A percentile compares a stretch with the other conserved stretches of the same genome.
Evolutionary conservation across 2,329 filamentous ascomycete genomes (phyloP).

Genomic region (Aquanectria penicillioides): DNA sequence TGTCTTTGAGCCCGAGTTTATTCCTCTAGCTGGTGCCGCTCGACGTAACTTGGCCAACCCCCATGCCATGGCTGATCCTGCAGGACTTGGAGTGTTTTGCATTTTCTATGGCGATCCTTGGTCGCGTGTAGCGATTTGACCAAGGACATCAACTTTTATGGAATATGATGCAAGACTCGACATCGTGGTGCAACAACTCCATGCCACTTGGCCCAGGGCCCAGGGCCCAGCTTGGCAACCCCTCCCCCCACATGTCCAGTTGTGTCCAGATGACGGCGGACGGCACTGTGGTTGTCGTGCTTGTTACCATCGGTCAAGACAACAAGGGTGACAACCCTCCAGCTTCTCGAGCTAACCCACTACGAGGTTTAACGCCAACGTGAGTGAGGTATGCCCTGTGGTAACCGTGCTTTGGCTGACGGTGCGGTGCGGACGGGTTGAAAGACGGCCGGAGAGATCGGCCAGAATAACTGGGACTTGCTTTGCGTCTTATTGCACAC

Average conservation of each 20-base stretch:
- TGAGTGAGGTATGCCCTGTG: constrained; percentile 1
- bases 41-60: constrained; percentile 16
- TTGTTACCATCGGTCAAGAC: background rate
- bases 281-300: constrained; percentile 30
- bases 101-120: constrained; percentile 32
- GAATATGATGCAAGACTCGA: constrained; percentile 36
- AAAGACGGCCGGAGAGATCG: background rate
- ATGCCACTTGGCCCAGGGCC: constrained; percentile 18
- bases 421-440: background rate
- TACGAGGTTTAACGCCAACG: constrained; percentile 24
- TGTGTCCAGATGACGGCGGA: constrained; percentile 17
- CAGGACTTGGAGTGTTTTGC: constrained; percentile 10
- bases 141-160: constrained; percentile 13
- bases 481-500: constrained; percentile 2
- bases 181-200: constrained; percentile 30
- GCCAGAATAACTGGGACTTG: background rate
- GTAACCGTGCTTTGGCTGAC: constrained; percentile 1
- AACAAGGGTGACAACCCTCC: constrained; percentile 10
- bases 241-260: constrained; percentile 28
- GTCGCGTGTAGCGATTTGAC: constrained; percentile 29
- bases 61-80: constrained; percentile 5
- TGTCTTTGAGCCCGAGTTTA: constrained; percentile 28
- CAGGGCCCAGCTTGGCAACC: constrained; percentile 25
- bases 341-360: constrained; percentile 17
- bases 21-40: constrained; percentile 20